phyloP scores from a whole-genome alignment of 495 filamentous ascomycete genomes.

The Penicillium longicatenatum region DNA sequence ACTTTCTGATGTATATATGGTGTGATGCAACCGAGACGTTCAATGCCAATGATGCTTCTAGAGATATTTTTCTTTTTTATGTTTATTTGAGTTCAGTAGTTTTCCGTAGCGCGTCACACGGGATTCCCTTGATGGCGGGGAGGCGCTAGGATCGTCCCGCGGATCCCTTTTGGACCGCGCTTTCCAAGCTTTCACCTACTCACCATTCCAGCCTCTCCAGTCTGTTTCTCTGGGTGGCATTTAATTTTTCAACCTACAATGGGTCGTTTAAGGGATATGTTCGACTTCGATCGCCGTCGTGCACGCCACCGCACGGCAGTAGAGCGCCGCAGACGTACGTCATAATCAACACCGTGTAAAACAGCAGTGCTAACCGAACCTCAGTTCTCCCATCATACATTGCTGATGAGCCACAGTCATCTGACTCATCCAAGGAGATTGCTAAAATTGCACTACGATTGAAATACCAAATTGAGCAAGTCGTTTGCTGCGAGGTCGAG shows the following conservation, averaged over 20 bases:
- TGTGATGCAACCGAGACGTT: constrained; percentile 34
- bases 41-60: constrained; percentile 40
- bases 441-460: constrained; percentile 86
- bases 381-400: constrained; percentile 41
- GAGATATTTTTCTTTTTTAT: constrained; percentile 12
- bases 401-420: constrained; percentile 29
- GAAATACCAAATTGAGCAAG: constrained; percentile 87
- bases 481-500: constrained; percentile 85
- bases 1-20: constrained; percentile 48
- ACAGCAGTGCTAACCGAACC: constrained; percentile 25
- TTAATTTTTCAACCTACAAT: constrained; percentile 25
- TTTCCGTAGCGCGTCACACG: not conserved
- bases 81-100: not conserved
- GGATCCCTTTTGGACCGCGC: not conserved
- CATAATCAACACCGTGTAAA: constrained; percentile 22
- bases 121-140: constrained; percentile 5
- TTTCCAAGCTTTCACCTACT: not conserved
- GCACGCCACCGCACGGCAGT: constrained; percentile 29
- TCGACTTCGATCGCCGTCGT: constrained; percentile 25
- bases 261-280: constrained; percentile 40
- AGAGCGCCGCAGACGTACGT: constrained; percentile 46
- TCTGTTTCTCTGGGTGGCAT: not conserved
- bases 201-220: not conserved
- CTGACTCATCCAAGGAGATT: constrained; percentile 71
- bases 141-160: constrained; percentile 10